These are phyloP conservation scores for Sanghuangporus sanghuang DNA, from an alignment of 1,284 basidiomycete genomes.

Conservation along the genomic window DNA sequence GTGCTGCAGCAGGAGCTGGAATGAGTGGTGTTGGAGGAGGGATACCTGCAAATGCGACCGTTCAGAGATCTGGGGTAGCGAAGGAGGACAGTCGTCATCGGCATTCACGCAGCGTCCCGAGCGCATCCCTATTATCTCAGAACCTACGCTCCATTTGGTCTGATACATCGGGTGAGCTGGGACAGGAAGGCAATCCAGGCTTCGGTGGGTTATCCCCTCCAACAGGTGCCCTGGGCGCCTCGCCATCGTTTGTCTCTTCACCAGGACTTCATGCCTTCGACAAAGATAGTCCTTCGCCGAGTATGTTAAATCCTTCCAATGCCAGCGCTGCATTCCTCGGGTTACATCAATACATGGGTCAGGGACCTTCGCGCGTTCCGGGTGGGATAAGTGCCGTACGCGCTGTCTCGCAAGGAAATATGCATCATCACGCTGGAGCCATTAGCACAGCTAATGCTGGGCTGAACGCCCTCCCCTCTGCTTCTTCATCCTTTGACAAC, in stretches of 20 bases:
- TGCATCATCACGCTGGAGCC: neutral
- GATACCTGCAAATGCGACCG: conserved; percentile 17
- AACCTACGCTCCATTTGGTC: conserved; percentile 75
- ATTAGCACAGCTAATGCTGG: neutral
- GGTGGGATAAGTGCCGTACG: neutral
- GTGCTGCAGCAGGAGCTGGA: neutral
- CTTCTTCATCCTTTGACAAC: conserved; percentile 22
- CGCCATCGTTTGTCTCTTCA: conserved; percentile 37
- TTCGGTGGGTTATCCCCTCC: conserved; percentile 9
- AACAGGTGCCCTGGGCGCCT: neutral
- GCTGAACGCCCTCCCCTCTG: conserved; percentile 15
- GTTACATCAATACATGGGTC: conserved; percentile 48
- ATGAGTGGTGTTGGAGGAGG: conserved; percentile 21
- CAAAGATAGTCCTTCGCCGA: conserved; percentile 37
- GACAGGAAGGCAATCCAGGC: neutral
- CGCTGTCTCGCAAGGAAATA: conserved; percentile 15
- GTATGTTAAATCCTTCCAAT: conserved; percentile 55
- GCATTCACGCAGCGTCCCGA: conserved; percentile 74
- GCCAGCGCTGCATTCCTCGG: conserved; percentile 75
- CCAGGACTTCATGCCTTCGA: conserved; percentile 34
- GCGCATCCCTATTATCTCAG: conserved; percentile 56
- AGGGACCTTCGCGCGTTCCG: neutral
- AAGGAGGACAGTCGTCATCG: conserved; percentile 45
- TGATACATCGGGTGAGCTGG: conserved; percentile 23
- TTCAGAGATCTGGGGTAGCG: conserved; percentile 22